Evolutionary conservation across 306 rosid species (phyloP).

Genomic region (Prunus campanulata): DNA sequence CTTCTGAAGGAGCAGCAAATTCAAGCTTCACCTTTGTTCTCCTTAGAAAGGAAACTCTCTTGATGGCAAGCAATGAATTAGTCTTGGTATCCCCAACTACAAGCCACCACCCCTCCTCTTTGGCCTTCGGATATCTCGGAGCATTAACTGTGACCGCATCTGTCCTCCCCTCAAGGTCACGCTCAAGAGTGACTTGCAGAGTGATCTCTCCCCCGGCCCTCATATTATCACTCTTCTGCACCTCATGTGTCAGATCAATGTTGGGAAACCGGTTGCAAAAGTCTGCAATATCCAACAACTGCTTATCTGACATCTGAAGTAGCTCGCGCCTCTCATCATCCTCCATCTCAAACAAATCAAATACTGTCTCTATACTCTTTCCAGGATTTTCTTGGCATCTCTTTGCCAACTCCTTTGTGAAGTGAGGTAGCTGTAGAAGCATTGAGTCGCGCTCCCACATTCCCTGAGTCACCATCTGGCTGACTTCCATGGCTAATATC

Average conservation of each 20-base stretch:
- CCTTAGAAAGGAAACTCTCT: constrained; percentile 69
- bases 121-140: constrained; percentile 73
- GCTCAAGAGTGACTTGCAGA: constrained; percentile 65
- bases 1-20: constrained; percentile 68
- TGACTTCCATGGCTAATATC: constrained; percentile 88
- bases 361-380: constrained; percentile 69
- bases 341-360: constrained; percentile 91
- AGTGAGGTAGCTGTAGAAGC: constrained; percentile 91
- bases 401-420: constrained; percentile 84
- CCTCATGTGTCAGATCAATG: constrained; percentile 69
- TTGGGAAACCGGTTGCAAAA: constrained; percentile 87
- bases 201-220: constrained; percentile 64
- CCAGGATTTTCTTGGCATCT: constrained; percentile 70
- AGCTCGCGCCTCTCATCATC: constrained; percentile 75
- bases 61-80: constrained; percentile 74
- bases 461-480: constrained; percentile 97
- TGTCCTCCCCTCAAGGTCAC: constrained; percentile 70
- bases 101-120: constrained; percentile 99
- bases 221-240: constrained; percentile 52
- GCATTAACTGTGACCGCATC: constrained; percentile 75
- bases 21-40: constrained; percentile 72
- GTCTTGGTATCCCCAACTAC: constrained; percentile 76
- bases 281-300: constrained; percentile 69
- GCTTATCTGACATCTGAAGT: constrained; percentile 70
- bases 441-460: constrained; percentile 93